Evolutionary conservation across 768 basidiomycete genomes (phyloP), one percentile per base, ranked within the genome.

Genomic region (Tylopilus balloui): DNA sequence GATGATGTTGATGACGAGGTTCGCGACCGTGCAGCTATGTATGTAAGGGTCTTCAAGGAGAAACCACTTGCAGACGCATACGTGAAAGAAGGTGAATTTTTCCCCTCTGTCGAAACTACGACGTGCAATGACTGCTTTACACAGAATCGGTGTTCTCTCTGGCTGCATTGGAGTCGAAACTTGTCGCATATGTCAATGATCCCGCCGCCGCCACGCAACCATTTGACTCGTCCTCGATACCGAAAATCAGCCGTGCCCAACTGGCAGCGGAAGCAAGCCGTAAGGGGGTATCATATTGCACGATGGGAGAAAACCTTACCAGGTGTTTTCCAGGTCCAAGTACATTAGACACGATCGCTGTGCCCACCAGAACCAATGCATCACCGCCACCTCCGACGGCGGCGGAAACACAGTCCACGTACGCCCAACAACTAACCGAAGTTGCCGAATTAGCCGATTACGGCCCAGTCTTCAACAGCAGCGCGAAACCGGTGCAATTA

Each of bases 1-100:
- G 95, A 98, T 64, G 96, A 99, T 66, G 91, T 97, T 17, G 96
- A 99, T 52, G 96, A 99, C 61, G 96, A 99, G 74, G 96, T 99
- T 45, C 84, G 96, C 37, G 96, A 99, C 69, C 88, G 96, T 42
- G 96, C 96, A 5, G 90, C 96, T 9, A 78, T 99, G 70, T 98
- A 96, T 68, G 78, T 98, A 53, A 86, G 81, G 68, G 79, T 88
- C 4, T 81, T 95, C 63, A 79, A 83, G 57, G 88, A 88, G 63
- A 80, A 87, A 55, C 69, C 78, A 10, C 74, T 99, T 48, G 91
- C 90, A 10, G 84, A 90, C 60, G 77, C 79, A 15, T 97, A 93
- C 64, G 82, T 98, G 55, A 92, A 88, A 71, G 92, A 96, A 72
- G 95, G 95, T 93, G 54, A 39, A 77, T 53, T 17, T 47, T 45